phyloP scores from a whole-genome alignment of 768 basidiomycete species.

The Phylloporus sp. region DNA sequence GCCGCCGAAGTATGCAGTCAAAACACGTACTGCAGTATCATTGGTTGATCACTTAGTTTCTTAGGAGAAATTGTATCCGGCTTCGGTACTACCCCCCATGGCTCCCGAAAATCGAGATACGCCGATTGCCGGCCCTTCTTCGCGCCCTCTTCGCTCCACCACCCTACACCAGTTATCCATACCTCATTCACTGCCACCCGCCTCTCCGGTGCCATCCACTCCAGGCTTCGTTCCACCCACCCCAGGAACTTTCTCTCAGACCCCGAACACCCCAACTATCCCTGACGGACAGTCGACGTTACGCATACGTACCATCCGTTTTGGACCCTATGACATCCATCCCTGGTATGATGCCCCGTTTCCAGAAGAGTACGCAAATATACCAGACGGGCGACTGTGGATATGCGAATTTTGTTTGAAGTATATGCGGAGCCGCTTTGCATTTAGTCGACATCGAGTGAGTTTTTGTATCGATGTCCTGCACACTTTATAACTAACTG shows the following conservation, averaged over 20 bases:
- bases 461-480: slow-evolving; percentile 27
- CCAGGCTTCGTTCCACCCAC: slow-evolving; percentile 31
- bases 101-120: slow-evolving; percentile 32
- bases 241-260: slow-evolving; percentile 32
- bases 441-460: slow-evolving; percentile 81
- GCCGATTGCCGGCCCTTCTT: slow-evolving; percentile 52
- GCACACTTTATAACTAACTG: slow-evolving; percentile 7
- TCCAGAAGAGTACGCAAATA: slow-evolving; percentile 92
- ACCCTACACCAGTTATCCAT: slow-evolving; percentile 37
- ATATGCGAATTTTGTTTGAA: slow-evolving; percentile 98
- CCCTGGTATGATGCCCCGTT: slow-evolving; percentile 99
- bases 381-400: slow-evolving; percentile 91
- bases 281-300: slow-evolving; percentile 34
- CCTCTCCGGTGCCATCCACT: slow-evolving; percentile 38
- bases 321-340: slow-evolving; percentile 88
- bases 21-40: neutral
- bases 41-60: slow-evolving; percentile 7
- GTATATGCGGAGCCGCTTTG: slow-evolving; percentile 94
- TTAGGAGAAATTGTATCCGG: slow-evolving; percentile 50
- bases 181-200: slow-evolving; percentile 26
- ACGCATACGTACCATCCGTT: slow-evolving; percentile 84
- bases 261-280: slow-evolving; percentile 27
- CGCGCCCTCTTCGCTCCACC: slow-evolving; percentile 61
- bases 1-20: slow-evolving; percentile 62
- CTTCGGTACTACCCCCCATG: slow-evolving; percentile 32